Evolutionary conservation across 2,329 filamentous ascomycete genomes (phyloP), one percentile per base, ranked within the genome.

Genomic region (Phyllosticta paracitricarpa): DNA sequence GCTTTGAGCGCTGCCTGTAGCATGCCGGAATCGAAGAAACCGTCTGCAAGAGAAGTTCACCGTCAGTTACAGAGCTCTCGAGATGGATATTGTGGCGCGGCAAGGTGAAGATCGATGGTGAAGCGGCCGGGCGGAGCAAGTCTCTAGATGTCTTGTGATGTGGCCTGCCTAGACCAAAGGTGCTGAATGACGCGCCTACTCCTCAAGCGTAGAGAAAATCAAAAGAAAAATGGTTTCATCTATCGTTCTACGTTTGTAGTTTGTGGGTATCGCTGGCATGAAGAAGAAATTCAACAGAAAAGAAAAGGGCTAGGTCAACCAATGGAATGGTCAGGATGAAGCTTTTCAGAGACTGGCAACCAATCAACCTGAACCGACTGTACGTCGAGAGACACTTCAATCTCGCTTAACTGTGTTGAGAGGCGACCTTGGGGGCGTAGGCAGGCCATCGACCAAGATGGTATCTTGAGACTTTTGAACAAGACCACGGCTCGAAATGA

Each of bases 1-100:
- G 87, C 87, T 71, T 92, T 92, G 62, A 96, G 84, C 1, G 91
- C 91, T 72, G 95, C 89, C 25, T 94, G 80, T 4, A 97, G 83
- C 91, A 97, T 96, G 14, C 93, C 93, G 0, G 93, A 91, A 72
- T 97, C 93, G 76, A 97, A 97, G 80, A 97, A 97, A 33, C 93
- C 93, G 79, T 97, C 92, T 96, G 71, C 33, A 61, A 28, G 53
- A 10, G 35, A 14, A 55, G 52, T 10, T 48, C 24, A 57, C 59
- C 25, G 28, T 54, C 26, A 56, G 12, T 26, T 56, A 54, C 35
- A 30, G 24, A 26, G 17, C 59, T 58, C 25, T 53, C 51, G 56
- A 61, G 61, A 59, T 2, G 60, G 28, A 51, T 33, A n/a, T n/a
- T 33, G 5, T 48, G 14, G 40, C n/a, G 40, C 17, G 40, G 40